Evolutionary conservation across 768 basidiomycete genomes (phyloP), one percentile per base, ranked within the genome.

Genomic region (Pholiota microspora): DNA sequence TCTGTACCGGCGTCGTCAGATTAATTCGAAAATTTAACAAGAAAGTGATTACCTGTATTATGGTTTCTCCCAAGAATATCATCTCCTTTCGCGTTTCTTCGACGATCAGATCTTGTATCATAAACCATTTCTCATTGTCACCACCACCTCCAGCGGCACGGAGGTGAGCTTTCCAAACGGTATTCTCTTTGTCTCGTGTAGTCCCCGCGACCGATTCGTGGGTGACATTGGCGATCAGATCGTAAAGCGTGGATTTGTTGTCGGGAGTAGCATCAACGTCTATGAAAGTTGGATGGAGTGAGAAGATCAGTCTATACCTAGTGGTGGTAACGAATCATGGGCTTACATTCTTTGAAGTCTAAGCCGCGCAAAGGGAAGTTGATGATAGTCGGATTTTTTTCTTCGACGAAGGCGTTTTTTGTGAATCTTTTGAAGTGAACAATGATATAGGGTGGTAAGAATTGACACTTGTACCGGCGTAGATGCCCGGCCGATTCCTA

Each of bases 351-450:
- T 62, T 75, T 76, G 69, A 99, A 88, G 70, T 99, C 96, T 16
- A 98, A 80, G 3, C 96, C 95, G 54, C 90, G 83, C 23, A 98
- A 77, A 2, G 96, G 96, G 65, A 97, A 99, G 67, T 96, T 99
- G 61, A 99, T 91, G 57, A 99, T 95, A 1, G 97, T 99, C 7
- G 96, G 96, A 64, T 99, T 99, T 72, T 97, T 97, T 71, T 99
- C 97, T 70, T 98, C 96, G 5, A 98, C 94, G 63, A 98, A 98
- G 49, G 79, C 79, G 69, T 98, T 99, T 69, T 92, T 97, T 21
- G 92, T 94, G 73, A 98, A 99, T 34, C 97, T 85, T 69, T 95
- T 98, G 79, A 89, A 95, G 68, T 96, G 92, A 16, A 98, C 76
- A 63, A 98, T 89, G 64, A 99, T 86, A 67, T 97, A 98, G 47